Evolutionary conservation across 495 filamentous ascomycete species (phyloP).

Genomic region (Clohesyomyces aquaticus): DNA sequence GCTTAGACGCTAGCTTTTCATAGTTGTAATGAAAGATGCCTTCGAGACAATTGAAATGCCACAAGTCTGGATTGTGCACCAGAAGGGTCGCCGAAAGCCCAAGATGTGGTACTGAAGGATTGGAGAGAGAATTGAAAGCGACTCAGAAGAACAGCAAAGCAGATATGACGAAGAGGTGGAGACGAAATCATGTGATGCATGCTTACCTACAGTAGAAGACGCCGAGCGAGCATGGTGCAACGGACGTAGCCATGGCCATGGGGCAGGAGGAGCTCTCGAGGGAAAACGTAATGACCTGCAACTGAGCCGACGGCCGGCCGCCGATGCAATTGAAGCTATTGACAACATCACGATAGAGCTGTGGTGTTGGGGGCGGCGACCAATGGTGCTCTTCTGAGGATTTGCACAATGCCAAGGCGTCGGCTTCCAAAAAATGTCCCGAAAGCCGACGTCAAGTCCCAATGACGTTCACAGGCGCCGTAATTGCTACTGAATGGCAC

Average conservation of each 20-base stretch:
- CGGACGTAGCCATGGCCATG: slow-evolving; percentile 8
- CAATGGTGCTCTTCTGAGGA: neutral
- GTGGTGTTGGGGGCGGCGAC: neutral
- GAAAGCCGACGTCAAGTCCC: slow-evolving; percentile 13
- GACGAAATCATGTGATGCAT: slow-evolving; percentile 27
- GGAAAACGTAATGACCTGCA: neutral
- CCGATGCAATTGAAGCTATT: slow-evolving; percentile 7
- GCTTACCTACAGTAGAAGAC: slow-evolving; percentile 22
- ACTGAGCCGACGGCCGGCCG: slow-evolving; percentile 14
- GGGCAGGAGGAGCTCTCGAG: neutral
- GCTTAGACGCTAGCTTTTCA: slow-evolving; percentile 17
- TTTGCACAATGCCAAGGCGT: slow-evolving; percentile 28
- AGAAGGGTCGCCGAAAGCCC: neutral
- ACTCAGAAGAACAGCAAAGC: neutral
- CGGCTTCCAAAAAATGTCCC: slow-evolving; percentile 15
- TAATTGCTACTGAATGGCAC: no score
- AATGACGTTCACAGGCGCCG: slow-evolving; percentile 25
- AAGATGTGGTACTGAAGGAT: no score
- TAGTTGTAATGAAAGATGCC: neutral
- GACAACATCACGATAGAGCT: slow-evolving; percentile 19
- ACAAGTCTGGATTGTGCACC: neutral
- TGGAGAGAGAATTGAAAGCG: no score
- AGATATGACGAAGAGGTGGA: neutral
- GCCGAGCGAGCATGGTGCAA: slow-evolving; percentile 2
- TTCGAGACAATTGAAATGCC: neutral